Base-by-base conservation (phyloP, 495 filamentous ascomycete genomes). In the Hypoxylon lienhwacheense region DNA sequence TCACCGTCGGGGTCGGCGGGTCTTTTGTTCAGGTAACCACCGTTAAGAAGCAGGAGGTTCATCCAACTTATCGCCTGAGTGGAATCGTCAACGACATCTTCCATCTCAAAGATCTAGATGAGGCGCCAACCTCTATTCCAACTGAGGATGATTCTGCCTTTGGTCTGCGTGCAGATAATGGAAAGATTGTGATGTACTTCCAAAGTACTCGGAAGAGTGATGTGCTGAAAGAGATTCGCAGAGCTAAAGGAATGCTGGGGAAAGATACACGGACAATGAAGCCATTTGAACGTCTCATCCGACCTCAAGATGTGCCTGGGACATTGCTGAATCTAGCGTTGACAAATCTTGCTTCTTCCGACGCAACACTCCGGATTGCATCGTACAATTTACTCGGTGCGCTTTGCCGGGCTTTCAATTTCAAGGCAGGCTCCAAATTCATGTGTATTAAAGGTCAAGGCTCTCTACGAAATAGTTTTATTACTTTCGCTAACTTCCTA, bases 21-120 rank as follows among this genome's bases (percentile, higher is more conserved):
- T 80, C 84, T 47, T 86, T 83, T 62, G 81, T 86, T n/a, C 83
- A 85, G 49, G 77, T 86, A 43, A 84, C 82, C 6, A 85, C 83
- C 11, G 74, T 75, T 33, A 82, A 83, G 66, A 84, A 82, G 59
- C 83, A 85, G 48, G 83, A 85, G 41, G 76, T 85, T 33, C 71
- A 80, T 12, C 81, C 81, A 16, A 78, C 77, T 12, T 73, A 79
- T 34, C 75, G 73, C 22, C 68, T 85, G 22, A 78, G 73, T 64
- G 79, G 81, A 16, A 84, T 78, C 1, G 76, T 85, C 41, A 86
- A 86, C 49, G 83, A 86, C 53, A 84, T 85, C 16, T 86, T 84
- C 67, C 77, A 83, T 19, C 72, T 86, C 7, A 71, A 77, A 7
- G 83, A 85, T 34, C 72, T 86, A 7, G 83, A 85, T 32, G 83